Base-by-base conservation (phyloP, 2,329 filamentous ascomycete genomes). In the Xylaria sp. region DNA sequence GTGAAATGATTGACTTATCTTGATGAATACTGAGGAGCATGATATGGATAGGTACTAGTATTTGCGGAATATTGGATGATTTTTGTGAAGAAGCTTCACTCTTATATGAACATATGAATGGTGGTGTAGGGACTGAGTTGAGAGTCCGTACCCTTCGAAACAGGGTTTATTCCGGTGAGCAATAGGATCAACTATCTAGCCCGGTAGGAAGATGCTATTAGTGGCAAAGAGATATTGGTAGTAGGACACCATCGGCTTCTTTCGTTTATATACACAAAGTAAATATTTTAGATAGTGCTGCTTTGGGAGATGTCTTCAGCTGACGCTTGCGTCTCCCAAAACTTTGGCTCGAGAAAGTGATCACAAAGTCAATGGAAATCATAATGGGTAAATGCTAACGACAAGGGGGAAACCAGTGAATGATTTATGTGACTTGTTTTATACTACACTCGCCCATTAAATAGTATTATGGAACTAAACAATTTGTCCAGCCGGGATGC, bases 1-100 rank as follows among this genome's bases (percentile, higher is more conserved):
- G 27, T 54, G 54, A 17, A 57, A 42, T 45, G 54, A n/a, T n/a
- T 9, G 34, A 42, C 19, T 27, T 17, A 7, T 42, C 5, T 12
- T 57, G 8, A 6, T 36, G 34, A 4, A 17, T 14, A 56, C 21
- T 4, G 53, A 56, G 53, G 19, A 45, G 7, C 54, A 42, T 24
- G 34, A 24, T 24, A 24, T 57, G 34, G 5, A 17, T 19, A 27
- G 11, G 21, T 57, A 45, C 34, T 6, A 42, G 9, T 24, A 24
- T 57, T 57, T 32, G 19, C 34, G 27, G 21, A 32, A 39, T 57
- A 57, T 32, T 45, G 12, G 39, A 12, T 27, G 45, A 21, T 59
- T 48, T 30, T 32, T 6, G 24, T 6, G 24, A 36, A 57, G 34
- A 9, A 39, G 12, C 3, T 6, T 59, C 7, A 34, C 24, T 21